phyloP scores from a whole-genome alignment of 2,329 filamentous ascomycete genomes.

The Clonostachys rhizophaga region DNA sequence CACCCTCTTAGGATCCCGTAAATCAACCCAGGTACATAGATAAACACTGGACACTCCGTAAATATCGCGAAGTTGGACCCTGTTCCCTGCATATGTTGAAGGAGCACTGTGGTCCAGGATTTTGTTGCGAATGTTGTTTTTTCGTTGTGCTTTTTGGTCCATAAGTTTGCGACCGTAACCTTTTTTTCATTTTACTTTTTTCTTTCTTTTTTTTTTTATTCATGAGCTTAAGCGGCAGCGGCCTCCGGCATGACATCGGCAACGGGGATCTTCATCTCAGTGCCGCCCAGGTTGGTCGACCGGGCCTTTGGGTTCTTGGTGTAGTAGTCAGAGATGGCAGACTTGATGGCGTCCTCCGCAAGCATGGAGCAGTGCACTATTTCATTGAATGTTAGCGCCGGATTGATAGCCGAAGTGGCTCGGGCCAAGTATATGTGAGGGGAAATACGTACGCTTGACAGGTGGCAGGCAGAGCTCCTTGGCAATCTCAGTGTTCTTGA shows the following conservation, averaged over 20 bases:
- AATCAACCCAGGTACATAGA: background rate
- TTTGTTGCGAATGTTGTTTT: background rate
- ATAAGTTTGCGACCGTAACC: background rate
- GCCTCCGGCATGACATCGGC: conserved; percentile 1
- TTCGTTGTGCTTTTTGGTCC: background rate
- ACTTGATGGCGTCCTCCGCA: conserved; percentile 88
- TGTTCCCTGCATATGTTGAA: background rate
- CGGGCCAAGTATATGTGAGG: conserved; percentile 1
- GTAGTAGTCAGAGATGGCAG: conserved; percentile 85
- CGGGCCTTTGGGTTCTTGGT: conserved; percentile 59
- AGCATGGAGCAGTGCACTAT: conserved; percentile 88
- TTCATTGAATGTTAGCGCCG: background rate
- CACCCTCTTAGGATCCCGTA: too few relatives aligned
- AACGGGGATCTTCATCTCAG: conserved; percentile 25
- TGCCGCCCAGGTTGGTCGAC: conserved; percentile 73
- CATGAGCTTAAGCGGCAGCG: conserved; percentile 1
- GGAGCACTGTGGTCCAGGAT: background rate
- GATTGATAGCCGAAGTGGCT: background rate
- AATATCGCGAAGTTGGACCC: background rate
- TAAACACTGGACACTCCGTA: background rate
- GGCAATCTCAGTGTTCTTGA: conserved; percentile 97
- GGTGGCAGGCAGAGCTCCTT: conserved; percentile 89
- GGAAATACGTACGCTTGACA: conserved; percentile 66
- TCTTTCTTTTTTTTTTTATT: background rate
- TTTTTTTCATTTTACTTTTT: background rate